Evolutionary conservation across 2,329 filamentous ascomycete species (phyloP).

Genomic region (Penicillium decumbens): DNA sequence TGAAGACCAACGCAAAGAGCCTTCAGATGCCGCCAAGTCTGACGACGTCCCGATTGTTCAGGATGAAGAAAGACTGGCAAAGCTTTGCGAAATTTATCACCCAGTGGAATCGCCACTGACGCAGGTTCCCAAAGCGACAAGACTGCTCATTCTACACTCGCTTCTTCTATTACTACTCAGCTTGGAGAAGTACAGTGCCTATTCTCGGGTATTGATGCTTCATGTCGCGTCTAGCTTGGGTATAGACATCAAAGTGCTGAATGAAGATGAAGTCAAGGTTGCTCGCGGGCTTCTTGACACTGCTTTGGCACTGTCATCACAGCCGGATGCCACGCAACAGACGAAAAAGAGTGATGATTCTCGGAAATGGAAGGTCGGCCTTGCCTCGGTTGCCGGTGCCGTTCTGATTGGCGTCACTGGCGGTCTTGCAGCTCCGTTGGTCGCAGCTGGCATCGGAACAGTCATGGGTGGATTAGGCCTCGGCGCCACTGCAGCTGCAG

Average conservation of each 20-base stretch:
- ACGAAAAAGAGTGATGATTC: conserved; percentile 61
- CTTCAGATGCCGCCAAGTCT: conserved; percentile 14
- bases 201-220: conserved; percentile 67
- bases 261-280: conserved; percentile 69
- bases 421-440: conserved; percentile 70
- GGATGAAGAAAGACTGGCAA: conserved; percentile 24
- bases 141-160: conserved; percentile 65
- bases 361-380: conserved; percentile 73
- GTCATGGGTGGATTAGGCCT: conserved; percentile 74
- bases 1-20: conserved; percentile 23
- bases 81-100: conserved; percentile 47
- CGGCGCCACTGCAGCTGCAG: conserved; percentile 67
- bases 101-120: conserved; percentile 57
- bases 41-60: conserved; percentile 22
- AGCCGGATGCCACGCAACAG: conserved; percentile 69
- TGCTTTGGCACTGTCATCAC: conserved; percentile 71
- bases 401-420: conserved; percentile 79
- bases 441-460: conserved; percentile 72
- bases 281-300: conserved; percentile 69
- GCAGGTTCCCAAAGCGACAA: conserved; percentile 39
- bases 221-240: conserved; percentile 66
- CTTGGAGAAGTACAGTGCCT: conserved; percentile 69
- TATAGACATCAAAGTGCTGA: conserved; percentile 60
- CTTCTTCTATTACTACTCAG: conserved; percentile 69
- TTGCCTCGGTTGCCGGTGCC: conserved; percentile 83